These are phyloP conservation scores for Clonostachys chloroleuca DNA, from an alignment of 2,329 filamentous ascomycete genomes.

Conservation along the genomic window DNA sequence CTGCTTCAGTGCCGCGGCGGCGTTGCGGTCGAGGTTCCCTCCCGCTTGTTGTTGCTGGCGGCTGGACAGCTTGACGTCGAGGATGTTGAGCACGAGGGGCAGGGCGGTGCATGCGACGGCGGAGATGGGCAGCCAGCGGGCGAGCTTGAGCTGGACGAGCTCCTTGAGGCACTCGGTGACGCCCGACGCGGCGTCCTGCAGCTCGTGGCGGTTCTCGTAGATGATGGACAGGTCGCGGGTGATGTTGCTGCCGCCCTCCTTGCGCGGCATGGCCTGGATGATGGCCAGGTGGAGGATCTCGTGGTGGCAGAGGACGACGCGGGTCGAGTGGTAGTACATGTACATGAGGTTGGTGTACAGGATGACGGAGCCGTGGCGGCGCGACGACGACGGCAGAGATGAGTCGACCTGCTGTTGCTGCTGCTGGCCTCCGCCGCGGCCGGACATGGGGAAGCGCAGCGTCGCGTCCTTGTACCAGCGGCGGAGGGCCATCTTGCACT, in stretches of 20 bases:
- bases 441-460: slow-evolving; percentile 30
- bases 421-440: slow-evolving; percentile 16
- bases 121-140: slow-evolving; percentile 40
- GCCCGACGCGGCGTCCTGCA: slow-evolving; percentile 36
- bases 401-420: slow-evolving; percentile 1
- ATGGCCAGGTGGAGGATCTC: slow-evolving; percentile 38
- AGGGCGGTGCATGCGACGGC: slow-evolving; percentile 28
- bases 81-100: slow-evolving; percentile 22
- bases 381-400: slow-evolving; percentile 12
- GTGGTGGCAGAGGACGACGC: slow-evolving; percentile 37
- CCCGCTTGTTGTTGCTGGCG: slow-evolving; percentile 4
- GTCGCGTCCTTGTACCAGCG: slow-evolving; percentile 33
- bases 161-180: slow-evolving; percentile 41
- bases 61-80: slow-evolving; percentile 25
- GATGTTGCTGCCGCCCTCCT: slow-evolving; percentile 11
- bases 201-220: slow-evolving; percentile 33
- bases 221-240: slow-evolving; percentile 24
- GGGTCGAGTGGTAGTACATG: slow-evolving; percentile 45
- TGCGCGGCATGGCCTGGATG: slow-evolving; percentile 23
- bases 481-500: slow-evolving; percentile 27
- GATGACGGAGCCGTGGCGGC: slow-evolving; percentile 33
- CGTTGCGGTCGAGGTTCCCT: slow-evolving; percentile 18
- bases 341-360: slow-evolving; percentile 42
- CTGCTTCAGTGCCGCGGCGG: slow-evolving; percentile 31
- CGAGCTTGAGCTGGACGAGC: slow-evolving; percentile 36